Base-by-base conservation (phyloP, 768 basidiomycete genomes). In the Kondoa subrosea region DNA sequence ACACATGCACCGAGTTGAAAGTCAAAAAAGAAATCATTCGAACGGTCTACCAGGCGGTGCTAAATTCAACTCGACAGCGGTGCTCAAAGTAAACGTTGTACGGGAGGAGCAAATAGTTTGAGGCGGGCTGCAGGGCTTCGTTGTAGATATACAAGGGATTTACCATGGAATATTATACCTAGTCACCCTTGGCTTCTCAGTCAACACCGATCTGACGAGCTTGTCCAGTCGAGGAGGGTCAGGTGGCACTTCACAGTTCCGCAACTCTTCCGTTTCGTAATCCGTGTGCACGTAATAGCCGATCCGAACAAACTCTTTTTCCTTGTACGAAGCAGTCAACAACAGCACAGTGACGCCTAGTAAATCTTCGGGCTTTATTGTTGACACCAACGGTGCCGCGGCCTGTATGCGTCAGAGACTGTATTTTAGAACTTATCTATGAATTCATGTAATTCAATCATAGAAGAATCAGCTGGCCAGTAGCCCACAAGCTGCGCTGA, bases 251-350 rank as follows among this genome's bases (percentile, higher is more conserved):
- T 73, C 64, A 57, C 69, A 60, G 63, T 67, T 15, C 63, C 61
- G 3, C 85, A 92, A 85, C 78, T 89, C 90, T 65, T 91, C 88
- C 73, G 88, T 89, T 77, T 95, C 93, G 75, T 96, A 97, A 77
- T 97, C 93, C 29, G 92, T 96, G 75, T 97, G 92, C 78, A 97
- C 95, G 77, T 99, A 99, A 77, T 99, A 97, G 4, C 95, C 95
- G 30, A 99, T 92, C 59, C 93, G 85, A n/a, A 99, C 93, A 75
- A 99, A 99, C 77, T 97, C 95, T 74, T 95, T 92, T 64, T 96
- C 93, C 50, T 85, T 85, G 78, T 97, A 99, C 14, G 88, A 89
- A 4, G 91, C 95, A 0, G 92, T 97, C 64, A 99, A 83, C 74
- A 99, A 96, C 75, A 97, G 86, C 3, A 93, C 95, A 1, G 93